Evolutionary conservation across 768 basidiomycete genomes (phyloP), one percentile per base, ranked within the genome.

Genomic region (Auricularia sp.): DNA sequence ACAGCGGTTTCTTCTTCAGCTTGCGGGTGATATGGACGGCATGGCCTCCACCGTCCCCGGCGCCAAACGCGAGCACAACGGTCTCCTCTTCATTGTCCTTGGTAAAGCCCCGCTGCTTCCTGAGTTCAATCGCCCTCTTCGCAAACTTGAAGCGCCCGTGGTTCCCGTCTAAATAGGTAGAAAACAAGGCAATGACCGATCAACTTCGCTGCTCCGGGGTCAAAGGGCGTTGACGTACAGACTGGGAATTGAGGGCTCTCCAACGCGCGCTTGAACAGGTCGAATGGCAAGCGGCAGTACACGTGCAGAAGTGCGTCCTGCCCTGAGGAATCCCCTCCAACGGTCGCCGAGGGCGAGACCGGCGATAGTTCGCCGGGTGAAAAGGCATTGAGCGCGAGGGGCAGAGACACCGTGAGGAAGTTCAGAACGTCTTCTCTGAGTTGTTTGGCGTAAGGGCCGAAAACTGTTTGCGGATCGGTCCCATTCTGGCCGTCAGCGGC

Each of bases 141-240:
- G 92, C 91, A 76, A 95, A 95, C 71, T 88, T 88, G 78, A 94
- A 97, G 58, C 93, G 85, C 66, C 85, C 84, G 72, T 94, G 92
- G 76, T 91, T 90, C 65, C 88, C 84, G 23, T 87, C 89, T 88
- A 74, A 65, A 64, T 71, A 23, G 66, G 58, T 33, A 68, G 62
- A 51, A 71, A 63, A 33, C 61, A 51, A 12, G 61, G n/a, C 18
- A 47, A 62, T 51, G 47, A 21, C 23, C 43, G 43, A 34, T 63
- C 21, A 58, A 34, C 35, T 47, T 21, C 29, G 43, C 16, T 12
- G 43, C 16, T 16, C 42, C 36, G 43, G 51, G n/a, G 34, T 10
- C 44, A 47, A 63, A 42, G 29, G 21, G 35, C 61, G 36, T 42
- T 36, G 65, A 72, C 79, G 65, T 67, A 90, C 91, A 91, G 66